Percentiles rank a stretch among this genome's conserved stretches.
Evolutionary conservation across 2,329 filamentous ascomycete species (phyloP).

Genomic region (Ascomycota sp.): DNA sequence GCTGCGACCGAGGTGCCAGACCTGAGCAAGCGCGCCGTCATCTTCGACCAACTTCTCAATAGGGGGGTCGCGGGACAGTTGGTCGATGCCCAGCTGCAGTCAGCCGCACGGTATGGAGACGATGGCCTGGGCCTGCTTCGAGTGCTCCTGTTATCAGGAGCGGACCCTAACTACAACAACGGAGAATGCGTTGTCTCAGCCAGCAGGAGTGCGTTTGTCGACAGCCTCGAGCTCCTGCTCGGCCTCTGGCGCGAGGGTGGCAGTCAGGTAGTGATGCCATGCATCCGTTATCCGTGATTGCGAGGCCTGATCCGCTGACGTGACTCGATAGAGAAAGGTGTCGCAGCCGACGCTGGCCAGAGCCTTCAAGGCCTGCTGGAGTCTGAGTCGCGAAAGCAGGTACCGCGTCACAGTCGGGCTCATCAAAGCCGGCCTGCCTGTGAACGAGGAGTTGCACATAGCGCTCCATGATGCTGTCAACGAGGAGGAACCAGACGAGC

Average conservation of each 20-base stretch:
- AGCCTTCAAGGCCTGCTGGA: constrained; percentile 31
- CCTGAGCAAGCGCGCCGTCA: constrained; percentile 21
- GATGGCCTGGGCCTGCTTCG: constrained; percentile 24
- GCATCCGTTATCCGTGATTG: not conserved
- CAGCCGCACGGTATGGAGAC: constrained; percentile 27
- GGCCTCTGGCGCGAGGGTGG: constrained; percentile 20
- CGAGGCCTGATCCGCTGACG: not conserved
- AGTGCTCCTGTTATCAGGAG: constrained; percentile 28
- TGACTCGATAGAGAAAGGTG: constrained; percentile 19
- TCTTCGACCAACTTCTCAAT: constrained; percentile 28
- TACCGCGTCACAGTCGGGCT: constrained; percentile 26
- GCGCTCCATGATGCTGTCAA: constrained; percentile 28
- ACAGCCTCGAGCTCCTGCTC: constrained; percentile 27
- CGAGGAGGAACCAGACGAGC: constrained; percentile 26
- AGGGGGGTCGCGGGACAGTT: constrained; percentile 27
- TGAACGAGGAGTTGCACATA: constrained; percentile 26
- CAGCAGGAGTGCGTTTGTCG: constrained; percentile 26
- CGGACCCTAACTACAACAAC: constrained; percentile 29
- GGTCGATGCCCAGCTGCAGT: constrained; percentile 29
- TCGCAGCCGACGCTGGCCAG: constrained; percentile 24
- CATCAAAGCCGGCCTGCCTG: constrained; percentile 25
- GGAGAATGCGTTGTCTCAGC: constrained; percentile 34
- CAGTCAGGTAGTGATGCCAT: constrained; percentile 15
- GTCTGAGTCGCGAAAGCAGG: constrained; percentile 23
- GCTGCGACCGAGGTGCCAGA: constrained; percentile 30